Evolutionary conservation across 768 basidiomycete genomes (phyloP), one percentile per base, ranked within the genome.

Genomic region (Flagelloscypha sp.): DNA sequence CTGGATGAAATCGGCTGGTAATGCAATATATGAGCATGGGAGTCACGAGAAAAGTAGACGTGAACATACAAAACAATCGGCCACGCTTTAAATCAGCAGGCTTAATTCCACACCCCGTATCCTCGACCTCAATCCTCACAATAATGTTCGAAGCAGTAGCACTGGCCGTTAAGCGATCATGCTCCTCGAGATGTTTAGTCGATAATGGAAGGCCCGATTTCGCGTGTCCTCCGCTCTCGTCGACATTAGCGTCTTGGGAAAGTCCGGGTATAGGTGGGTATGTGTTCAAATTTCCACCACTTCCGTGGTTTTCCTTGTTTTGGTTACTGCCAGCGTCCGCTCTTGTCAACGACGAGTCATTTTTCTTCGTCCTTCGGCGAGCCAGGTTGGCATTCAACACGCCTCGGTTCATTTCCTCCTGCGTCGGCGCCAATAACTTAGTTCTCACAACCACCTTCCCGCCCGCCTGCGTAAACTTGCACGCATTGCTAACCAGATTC

Each of bases 71-170:
- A 41, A 70, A 69, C 18, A 68, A 44, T 44, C 70, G 68, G 28
- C 62, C 58, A 39, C 73, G 70, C 4, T 62, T 60, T 44, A 78
- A 67, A 45, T 78, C 76, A 45, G 60, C 62, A 34, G 63, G 65
- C 32, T 63, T 57, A 35, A 77, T 65, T 6, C 76, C 76, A 28
- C 59, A 67, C 9, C 68, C 68, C 0, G 75, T 76, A 50, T 76
- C 76, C 27, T 62, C 63, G 8, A 79, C 65, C 46, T 78, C 75
- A 15, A 78, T 70, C 33, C 76, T 59, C 17, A 78, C 70, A 37
- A 74, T 66, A 36, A 72, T 70, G n/a, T n/a, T n/a, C n/a, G n/a
- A n/a, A n/a, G n/a, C n/a, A n/a, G n/a, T n/a, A n/a, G n/a, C n/a
- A n/a, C n/a, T n/a, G n/a, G n/a, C n/a, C n/a, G n/a, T n/a, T n/a